phyloP scores from a whole-genome alignment of 2,329 filamentous ascomycete genomes.

The Zymoseptoria ardabiliae region DNA sequence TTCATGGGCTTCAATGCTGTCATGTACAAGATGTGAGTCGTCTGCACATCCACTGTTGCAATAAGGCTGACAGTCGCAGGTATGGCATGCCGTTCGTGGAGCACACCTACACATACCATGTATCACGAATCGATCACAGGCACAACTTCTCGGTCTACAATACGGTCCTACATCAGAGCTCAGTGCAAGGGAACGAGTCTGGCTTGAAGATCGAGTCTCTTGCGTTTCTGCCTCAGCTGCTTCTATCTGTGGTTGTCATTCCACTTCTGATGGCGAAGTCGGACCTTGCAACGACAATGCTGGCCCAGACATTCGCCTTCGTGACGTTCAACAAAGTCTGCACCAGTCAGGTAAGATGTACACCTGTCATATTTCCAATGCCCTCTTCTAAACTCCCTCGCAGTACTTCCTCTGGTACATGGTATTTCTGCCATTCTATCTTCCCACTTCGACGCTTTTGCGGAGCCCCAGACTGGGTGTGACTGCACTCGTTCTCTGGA shows the following conservation, averaged over 20 bases:
- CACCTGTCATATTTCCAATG: neutral
- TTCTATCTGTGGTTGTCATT: constrained; percentile 70
- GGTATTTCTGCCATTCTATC: constrained; percentile 83
- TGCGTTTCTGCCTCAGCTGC: constrained; percentile 81
- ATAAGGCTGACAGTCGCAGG: constrained; percentile 34
- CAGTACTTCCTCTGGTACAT: constrained; percentile 99
- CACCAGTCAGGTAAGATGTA: constrained; percentile 73
- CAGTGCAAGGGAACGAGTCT: constrained; percentile 46
- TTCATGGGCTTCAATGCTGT: constrained; percentile 66
- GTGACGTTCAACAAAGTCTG: constrained; percentile 98
- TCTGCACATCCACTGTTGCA: neutral
- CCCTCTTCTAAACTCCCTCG: constrained; percentile 4
- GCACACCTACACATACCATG: constrained; percentile 88
- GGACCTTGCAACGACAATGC: constrained; percentile 74
- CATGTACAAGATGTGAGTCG: constrained; percentile 68
- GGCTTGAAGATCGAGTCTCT: constrained; percentile 61
- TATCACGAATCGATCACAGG: constrained; percentile 87
- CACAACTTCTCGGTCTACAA: constrained; percentile 99
- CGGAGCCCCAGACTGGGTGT: constrained; percentile 54
- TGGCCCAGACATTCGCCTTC: constrained; percentile 94
- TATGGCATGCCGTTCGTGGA: constrained; percentile 76
- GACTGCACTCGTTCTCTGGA: constrained; percentile 62
- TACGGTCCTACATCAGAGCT: constrained; percentile 78
- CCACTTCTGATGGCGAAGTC: constrained; percentile 71
- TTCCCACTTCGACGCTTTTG: constrained; percentile 71